Evolutionary conservation across 106 monocot genomes (phyloP), one percentile per base, ranked within the genome.

Genomic region (Dendrobium catenatum): DNA sequence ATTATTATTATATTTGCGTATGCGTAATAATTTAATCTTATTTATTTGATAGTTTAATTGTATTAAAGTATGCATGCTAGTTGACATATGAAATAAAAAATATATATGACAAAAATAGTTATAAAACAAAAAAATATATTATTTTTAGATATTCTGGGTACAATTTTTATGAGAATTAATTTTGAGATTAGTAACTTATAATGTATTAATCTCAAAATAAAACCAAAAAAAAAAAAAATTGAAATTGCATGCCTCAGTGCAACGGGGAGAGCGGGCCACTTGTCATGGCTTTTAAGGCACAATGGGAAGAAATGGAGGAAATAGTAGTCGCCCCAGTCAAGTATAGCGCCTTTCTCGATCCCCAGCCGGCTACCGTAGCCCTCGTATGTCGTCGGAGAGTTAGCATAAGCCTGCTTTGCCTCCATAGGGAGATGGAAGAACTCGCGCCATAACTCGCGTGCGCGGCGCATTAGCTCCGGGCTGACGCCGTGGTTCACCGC

Each of bases 261-360:
- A 22, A 33, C 17, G 15, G 86, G 81, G 9, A 84, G 75, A 2
- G 64, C 10, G 16, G 89, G 87, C 87, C 87, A 87, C 37, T 84
- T 81, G 37, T 41, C 49, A 37, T 78, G 81, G 77, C 51, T 79
- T 47, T 78, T 81, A 42, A 74, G 51, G 3, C 48, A 42, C 61
- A 75, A 59, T 8, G 87, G 87, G 37, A 46, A 67, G 58, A 79
- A n/a, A 33, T 81, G 61, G 78, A 89, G 86, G 76, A 78, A 83
- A 70, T 76, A 86, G 75, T 81, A 86, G 84, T 89, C 86, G 0
- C 89, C 80, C 89, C 89, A 89, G 72, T 89, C 89, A 2, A 86
- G 86, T 16, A 19, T 18, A 8, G 83, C 83, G 42, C 76, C 86
- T 67, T 81, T 79, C 33, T 75, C n/a, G 20, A 84, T 41, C 4